Base-by-base conservation (phyloP, 106 monocot species). In the Cymbidium sinense region DNA sequence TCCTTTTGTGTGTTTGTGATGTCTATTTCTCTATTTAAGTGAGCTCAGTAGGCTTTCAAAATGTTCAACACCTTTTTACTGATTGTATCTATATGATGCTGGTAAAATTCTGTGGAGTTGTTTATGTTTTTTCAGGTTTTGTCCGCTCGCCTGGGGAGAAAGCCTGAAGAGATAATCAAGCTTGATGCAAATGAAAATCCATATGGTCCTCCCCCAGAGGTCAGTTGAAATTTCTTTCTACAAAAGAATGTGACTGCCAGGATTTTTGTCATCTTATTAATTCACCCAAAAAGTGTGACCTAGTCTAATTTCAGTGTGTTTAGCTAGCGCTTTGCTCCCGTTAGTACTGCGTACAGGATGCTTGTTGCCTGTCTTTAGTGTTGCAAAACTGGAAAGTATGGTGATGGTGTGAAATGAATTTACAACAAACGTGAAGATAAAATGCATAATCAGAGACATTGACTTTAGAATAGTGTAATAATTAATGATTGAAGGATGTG, bases 171-270 rank as follows among this genome's bases (percentile, higher is more conserved):
- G 36, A 99, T 99, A 31, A 82, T 99, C 77, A 99, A 99, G 78
- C 89, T 99, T 52, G 99, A 99, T 85, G 99, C 99, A 50, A 99
- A 99, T 92, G 99, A 99, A 78, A 99, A 99, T 75, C 99, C 99
- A 77, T 99, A 99, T 82, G 99, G 99, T 37, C 99, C 99, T 71
- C 99, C 99, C 78, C 99, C 99, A 27, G 95, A 99, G 95, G 99
- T 80, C 77, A 85, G 87, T 84, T 78, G 18, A 44, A 35, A 7
- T 44, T 54, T 70, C 44, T 50, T 54, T 33, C 34, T 80, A 33
- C 67, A 2, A 67, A 67, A 67, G 67, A 67, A 67, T 67, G 15
- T 67, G 17, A 33, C n/a, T 58, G 21, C 0, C 2, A 6, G n/a
- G 21, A 58, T 23, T 3, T 58, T 58, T 58, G 58, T n/a, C 21